phyloP scores from a whole-genome alignment of 257 asterid genomes.

The Anisodus acutangulus region DNA sequence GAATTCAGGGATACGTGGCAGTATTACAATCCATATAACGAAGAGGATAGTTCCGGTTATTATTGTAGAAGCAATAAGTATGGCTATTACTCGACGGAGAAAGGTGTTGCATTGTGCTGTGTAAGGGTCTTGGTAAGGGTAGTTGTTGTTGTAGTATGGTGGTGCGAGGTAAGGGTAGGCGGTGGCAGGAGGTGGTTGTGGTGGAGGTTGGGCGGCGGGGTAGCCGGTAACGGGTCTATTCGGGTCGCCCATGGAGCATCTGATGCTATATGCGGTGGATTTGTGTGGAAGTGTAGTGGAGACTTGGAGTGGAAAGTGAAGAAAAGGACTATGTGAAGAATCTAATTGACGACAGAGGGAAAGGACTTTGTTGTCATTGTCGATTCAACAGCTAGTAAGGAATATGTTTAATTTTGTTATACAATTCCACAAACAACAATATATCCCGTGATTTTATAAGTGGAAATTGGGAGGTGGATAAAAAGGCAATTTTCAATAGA shows the following conservation, averaged over 20 bases:
- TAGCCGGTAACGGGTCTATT: conserved; percentile 83
- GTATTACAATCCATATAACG: conserved; percentile 80
- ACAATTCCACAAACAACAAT: too few species aligned
- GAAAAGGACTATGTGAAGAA: not conserved
- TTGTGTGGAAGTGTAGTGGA: not conserved
- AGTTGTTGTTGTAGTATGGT: conserved; percentile 37
- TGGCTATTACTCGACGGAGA: conserved; percentile 71
- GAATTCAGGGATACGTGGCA: conserved; percentile 81
- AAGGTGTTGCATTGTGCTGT: conserved; percentile 61
- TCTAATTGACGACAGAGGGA: not conserved
- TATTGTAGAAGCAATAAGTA: conserved; percentile 52
- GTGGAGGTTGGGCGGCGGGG: conserved; percentile 50
- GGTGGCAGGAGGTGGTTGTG: conserved; percentile 50
- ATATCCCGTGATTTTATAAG: too few species aligned
- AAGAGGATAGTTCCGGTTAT: conserved; percentile 63
- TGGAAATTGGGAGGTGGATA: too few species aligned
- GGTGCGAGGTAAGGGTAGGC: conserved; percentile 65
- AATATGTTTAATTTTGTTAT: too few species aligned
- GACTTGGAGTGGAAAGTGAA: not conserved
- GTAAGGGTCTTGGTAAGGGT: conserved; percentile 47
- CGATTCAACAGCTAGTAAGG: not conserved
- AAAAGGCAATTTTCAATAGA: too few species aligned
- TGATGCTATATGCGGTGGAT: not conserved
- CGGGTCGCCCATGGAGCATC: conserved; percentile 57
- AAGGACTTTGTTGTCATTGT: not conserved